Evolutionary conservation across 768 basidiomycete species (phyloP).

Genomic region (Xerocomellus dryophilus): DNA sequence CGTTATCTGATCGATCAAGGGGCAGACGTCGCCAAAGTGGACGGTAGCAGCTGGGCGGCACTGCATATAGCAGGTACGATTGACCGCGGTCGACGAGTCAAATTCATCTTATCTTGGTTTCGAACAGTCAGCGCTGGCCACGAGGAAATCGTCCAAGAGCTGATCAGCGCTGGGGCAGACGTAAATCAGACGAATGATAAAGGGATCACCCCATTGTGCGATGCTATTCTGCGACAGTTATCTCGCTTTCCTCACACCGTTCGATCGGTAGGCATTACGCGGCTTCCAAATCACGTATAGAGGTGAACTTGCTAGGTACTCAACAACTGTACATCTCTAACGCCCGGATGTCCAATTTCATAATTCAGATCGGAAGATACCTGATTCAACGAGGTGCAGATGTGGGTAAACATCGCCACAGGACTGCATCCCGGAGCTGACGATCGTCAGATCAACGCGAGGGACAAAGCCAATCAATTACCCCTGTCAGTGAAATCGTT

Average conservation of each 20-base stretch:
- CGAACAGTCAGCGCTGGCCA: conserved; percentile 75
- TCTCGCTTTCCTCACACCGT: conserved; percentile 5
- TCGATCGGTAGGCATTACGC: conserved; percentile 72
- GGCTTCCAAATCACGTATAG: conserved; percentile 85
- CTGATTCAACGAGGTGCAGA: conserved; percentile 88
- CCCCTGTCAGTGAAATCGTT: conserved; percentile 58
- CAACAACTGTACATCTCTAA: conserved; percentile 19
- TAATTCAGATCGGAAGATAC: conserved; percentile 75
- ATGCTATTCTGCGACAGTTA: background rate
- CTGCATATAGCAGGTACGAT: conserved; percentile 72
- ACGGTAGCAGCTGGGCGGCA: conserved; percentile 72
- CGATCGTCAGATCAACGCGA: conserved; percentile 77
- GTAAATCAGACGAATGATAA: conserved; percentile 78
- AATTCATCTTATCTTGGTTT: background rate
- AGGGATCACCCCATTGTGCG: conserved; percentile 80
- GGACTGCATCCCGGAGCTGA: conserved; percentile 31
- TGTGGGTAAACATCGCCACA: conserved; percentile 51
- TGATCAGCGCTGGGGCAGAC: conserved; percentile 81
- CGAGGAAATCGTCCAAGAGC: conserved; percentile 67
- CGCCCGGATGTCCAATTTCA: conserved; percentile 27
- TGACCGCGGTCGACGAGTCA: background rate
- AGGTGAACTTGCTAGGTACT: conserved; percentile 46
- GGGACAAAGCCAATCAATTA: conserved; percentile 89
- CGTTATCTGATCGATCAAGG: conserved; percentile 68
- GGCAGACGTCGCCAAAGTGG: conserved; percentile 62